These are phyloP conservation scores for Naganishia friedmannii DNA, from an alignment of 768 basidiomycete genomes.

Conservation along the genomic window DNA sequence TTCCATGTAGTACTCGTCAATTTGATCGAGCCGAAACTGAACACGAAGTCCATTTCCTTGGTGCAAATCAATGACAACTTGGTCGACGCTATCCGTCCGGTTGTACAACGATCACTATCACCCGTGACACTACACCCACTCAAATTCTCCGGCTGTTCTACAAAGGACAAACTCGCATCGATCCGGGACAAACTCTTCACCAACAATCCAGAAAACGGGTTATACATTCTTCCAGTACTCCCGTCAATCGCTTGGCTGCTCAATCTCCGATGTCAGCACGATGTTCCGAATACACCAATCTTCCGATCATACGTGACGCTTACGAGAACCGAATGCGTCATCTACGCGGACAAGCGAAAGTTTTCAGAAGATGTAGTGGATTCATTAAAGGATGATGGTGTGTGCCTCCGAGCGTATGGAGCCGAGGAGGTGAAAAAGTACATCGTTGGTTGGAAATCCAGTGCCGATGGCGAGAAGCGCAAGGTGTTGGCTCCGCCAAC, in stretches of 20 bases:
- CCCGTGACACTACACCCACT: conserved; percentile 60
- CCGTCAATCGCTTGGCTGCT: conserved; percentile 73
- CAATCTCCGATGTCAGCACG: conserved; percentile 76
- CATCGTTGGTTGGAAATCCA: conserved; percentile 36
- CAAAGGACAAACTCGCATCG: conserved; percentile 66
- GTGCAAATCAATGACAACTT: conserved; percentile 39
- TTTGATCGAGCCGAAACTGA: conserved; percentile 20
- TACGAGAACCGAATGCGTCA: conserved; percentile 58
- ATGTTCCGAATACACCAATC: conserved; percentile 87
- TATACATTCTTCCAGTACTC: conserved; percentile 60
- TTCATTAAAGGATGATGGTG: conserved; percentile 30
- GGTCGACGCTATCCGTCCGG: conserved; percentile 38
- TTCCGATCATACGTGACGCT: conserved; percentile 85
- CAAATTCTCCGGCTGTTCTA: conserved; percentile 59
- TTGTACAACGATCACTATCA: conserved; percentile 2
- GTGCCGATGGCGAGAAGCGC: conserved; percentile 35
- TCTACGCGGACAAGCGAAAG: conserved; percentile 66
- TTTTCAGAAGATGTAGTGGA: conserved; percentile 28
- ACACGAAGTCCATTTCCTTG: conserved; percentile 33
- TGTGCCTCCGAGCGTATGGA: conserved; percentile 57
- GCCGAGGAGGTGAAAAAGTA: conserved; percentile 57
- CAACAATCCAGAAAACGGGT: conserved; percentile 53
- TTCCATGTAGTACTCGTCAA: neutral
- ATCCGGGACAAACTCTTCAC: conserved; percentile 55
- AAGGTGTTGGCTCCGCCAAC: conserved; percentile 35